A percentile compares a stretch with the other conserved stretches of the same genome.
phyloP scores from a whole-genome alignment of 345 rosid species.

The Salix viminalis region DNA sequence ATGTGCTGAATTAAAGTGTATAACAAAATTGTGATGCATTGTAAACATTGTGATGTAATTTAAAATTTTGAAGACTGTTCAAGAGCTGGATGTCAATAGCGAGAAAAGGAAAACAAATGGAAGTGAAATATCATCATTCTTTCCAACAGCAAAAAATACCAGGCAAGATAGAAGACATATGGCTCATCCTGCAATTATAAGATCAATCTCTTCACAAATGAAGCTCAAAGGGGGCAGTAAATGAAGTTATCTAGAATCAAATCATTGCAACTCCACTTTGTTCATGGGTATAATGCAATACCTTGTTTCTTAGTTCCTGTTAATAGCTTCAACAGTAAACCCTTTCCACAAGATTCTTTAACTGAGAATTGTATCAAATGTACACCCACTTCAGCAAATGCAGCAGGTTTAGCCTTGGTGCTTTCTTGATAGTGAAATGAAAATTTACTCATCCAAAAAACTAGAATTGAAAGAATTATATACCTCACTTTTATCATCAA shows the following conservation, averaged over 20 bases:
- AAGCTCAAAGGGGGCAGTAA: background rate
- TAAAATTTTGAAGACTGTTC: background rate
- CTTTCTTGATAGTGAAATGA: background rate
- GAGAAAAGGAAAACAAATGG: background rate
- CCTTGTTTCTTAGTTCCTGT: background rate
- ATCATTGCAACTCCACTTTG: background rate
- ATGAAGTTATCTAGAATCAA: background rate
- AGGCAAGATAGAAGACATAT: background rate
- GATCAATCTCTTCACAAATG: background rate
- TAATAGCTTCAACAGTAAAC: background rate
- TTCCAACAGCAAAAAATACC: background rate
- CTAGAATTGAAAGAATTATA: background rate
- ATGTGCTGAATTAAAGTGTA: background rate
- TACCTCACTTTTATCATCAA: background rate
- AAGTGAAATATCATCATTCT: background rate
- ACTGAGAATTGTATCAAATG: background rate
- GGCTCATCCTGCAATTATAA: background rate
- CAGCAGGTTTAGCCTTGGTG: background rate
- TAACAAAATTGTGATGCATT: background rate
- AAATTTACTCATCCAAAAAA: background rate
- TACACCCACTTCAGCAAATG: background rate
- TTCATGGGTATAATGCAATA: background rate
- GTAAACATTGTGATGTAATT: background rate
- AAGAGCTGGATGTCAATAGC: background rate
- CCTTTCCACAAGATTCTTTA: background rate